A percentile compares a stretch with the other conserved stretches of the same genome.
phyloP scores from a whole-genome alignment of 805 yeast species.

The Ogataea neopini region DNA sequence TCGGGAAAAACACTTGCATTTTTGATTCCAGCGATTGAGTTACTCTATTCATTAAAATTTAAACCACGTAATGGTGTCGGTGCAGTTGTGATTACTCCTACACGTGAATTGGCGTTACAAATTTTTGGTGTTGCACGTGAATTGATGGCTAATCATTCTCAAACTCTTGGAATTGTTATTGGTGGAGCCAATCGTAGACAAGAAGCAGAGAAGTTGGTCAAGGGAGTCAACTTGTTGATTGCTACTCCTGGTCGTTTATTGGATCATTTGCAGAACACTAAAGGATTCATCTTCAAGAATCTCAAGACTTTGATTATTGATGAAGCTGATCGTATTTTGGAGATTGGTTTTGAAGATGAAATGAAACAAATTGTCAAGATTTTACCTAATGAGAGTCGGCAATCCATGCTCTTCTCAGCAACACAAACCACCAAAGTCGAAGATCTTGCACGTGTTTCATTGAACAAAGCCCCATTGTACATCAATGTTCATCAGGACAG shows the following conservation, averaged over 20 bases:
- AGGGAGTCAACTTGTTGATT: conserved; percentile 90
- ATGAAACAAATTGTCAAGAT: conserved; percentile 96
- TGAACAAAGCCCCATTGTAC: conserved; percentile 89
- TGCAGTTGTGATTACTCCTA: conserved; percentile 92
- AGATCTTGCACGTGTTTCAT: conserved; percentile 94
- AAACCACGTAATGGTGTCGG: conserved; percentile 99
- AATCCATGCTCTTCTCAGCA: conserved; percentile 97
- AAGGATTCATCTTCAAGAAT: conserved; percentile 91
- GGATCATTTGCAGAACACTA: conserved; percentile 95
- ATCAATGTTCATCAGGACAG: conserved; percentile 88
- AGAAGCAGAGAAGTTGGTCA: conserved; percentile 90
- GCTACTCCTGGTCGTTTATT: conserved; percentile 98
- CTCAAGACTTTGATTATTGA: conserved; percentile 92
- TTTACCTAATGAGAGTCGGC: conserved; percentile 89
- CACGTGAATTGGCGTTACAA: conserved; percentile 96
- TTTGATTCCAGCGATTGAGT: conserved; percentile 91
- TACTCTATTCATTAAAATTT: conserved; percentile 84
- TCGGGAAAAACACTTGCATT: conserved; percentile 98
- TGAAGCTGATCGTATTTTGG: conserved; percentile 97
- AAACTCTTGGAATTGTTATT: conserved; percentile 93
- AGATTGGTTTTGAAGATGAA: conserved; percentile 98
- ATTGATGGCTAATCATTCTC: conserved; percentile 84
- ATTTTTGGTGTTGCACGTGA: conserved; percentile 98
- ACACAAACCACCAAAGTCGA: conserved; percentile 99
- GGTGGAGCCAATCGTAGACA: conserved; percentile 98